A percentile compares a stretch with the other conserved stretches of the same genome.
These are phyloP conservation scores for Monosporascus sp. DNA, from an alignment of 2,329 filamentous ascomycete genomes.

Conservation along the genomic window DNA sequence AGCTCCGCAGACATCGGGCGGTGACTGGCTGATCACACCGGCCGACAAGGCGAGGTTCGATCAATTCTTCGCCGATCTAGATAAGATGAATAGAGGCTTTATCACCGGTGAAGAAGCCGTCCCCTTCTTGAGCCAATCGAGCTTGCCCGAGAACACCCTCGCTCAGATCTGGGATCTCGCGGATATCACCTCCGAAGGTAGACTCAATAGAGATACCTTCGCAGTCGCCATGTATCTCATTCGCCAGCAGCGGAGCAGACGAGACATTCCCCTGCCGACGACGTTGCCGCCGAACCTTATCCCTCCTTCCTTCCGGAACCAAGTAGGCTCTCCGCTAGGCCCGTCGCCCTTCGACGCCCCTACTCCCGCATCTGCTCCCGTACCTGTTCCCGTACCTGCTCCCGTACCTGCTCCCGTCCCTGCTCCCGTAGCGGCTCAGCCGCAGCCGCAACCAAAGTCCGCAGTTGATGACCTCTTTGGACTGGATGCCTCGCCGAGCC, in stretches of 20 bases:
- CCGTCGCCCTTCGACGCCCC: slow-evolving; percentile 47
- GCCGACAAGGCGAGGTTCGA: slow-evolving; percentile 87
- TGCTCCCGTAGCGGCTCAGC: slow-evolving; percentile 23
- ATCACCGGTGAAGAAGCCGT: slow-evolving; percentile 95
- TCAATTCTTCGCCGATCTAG: slow-evolving; percentile 75
- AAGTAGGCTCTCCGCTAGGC: slow-evolving; percentile 43
- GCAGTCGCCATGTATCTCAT: slow-evolving; percentile 98
- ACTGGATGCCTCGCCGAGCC: slow-evolving; percentile 62
- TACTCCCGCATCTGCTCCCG: slow-evolving; percentile 18
- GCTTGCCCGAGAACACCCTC: slow-evolving; percentile 78
- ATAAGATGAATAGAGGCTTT: slow-evolving; percentile 72
- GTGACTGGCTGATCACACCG: slow-evolving; percentile 77
- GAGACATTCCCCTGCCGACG: slow-evolving; percentile 62
- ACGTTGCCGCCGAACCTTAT: slow-evolving; percentile 76
- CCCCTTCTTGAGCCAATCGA: slow-evolving; percentile 87
- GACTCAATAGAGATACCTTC: slow-evolving; percentile 83
- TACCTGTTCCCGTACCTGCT: slow-evolving; percentile 24
- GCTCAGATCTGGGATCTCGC: slow-evolving; percentile 97
- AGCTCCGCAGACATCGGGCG: slow-evolving; percentile 38
- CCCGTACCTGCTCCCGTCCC: slow-evolving; percentile 24
- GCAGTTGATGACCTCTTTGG: slow-evolving; percentile 93
- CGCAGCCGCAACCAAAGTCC: slow-evolving; percentile 56
- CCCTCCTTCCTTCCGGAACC: slow-evolving; percentile 76
- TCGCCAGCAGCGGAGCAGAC: slow-evolving; percentile 74
- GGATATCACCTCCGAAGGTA: slow-evolving; percentile 86